Base-by-base conservation (phyloP, 202 grass and related monocot species). In the Schoenoplectus triqueter region DNA sequence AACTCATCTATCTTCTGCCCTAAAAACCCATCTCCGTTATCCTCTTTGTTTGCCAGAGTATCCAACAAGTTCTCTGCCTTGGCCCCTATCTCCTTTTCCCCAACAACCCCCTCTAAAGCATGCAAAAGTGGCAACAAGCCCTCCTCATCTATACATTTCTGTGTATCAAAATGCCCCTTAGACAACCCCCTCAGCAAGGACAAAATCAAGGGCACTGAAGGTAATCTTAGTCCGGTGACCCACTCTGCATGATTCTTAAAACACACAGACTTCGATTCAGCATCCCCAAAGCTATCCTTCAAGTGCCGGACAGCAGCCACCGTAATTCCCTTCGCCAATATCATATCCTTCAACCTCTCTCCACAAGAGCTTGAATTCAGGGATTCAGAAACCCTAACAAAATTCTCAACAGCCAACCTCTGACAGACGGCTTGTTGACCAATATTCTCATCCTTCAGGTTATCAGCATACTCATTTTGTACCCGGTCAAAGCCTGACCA, bases 11-110 rank as follows among this genome's bases (percentile, higher is more conserved):
- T 92, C 86, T 91, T 95, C 81, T 91, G 88, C 64, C 90, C 85
- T 46, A 98, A 86, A 80, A 95, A 98, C 31, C 95, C 91, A 84
- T 98, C 91, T 22, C 95, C 92, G 75, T 95, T 93, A 79, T 91
- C 90, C 88, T 98, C 95, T 86, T 92, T 98, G 87, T 98, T 95
- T 15, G 95, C 95, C 66, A 98, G 87, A 2, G 95, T 93, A 84
- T 98, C 95, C 80, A 98, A 86, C 86, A 98, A 88, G 87, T 98
- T 98, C 85, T 98, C 95, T 64, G 95, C 95, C 90, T 93, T 93
- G 79, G 91, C 93, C 77, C 93, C 92, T 82, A 95, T 98, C 80
- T 98, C 95, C 69, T 98, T 95, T 85, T 98, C 95, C 74, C 95
- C 93, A 66, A 93, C 70, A 49, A 95, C 95, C 31, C 95, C 87